phyloP scores from a whole-genome alignment of 2,329 filamentous ascomycete genomes.

The Neopestalotiopsis sp. region DNA sequence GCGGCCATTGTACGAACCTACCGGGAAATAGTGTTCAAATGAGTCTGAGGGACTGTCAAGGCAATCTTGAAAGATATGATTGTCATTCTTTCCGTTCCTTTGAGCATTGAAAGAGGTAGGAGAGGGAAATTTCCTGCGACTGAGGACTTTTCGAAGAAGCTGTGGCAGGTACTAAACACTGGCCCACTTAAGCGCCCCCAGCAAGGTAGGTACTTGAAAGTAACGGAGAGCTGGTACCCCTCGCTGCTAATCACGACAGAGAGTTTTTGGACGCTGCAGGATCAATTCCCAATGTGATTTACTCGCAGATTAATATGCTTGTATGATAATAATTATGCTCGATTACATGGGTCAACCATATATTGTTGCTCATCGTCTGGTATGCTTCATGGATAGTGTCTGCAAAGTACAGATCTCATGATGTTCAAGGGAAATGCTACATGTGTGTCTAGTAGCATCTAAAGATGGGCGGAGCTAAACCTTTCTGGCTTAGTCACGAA shows the following conservation, averaged over 20 bases:
- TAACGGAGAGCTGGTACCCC: background rate
- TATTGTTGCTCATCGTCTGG: too few species aligned
- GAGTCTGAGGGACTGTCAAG: background rate
- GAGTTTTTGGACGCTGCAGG: too few species aligned
- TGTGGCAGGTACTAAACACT: background rate
- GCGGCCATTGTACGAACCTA: background rate
- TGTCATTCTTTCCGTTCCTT: background rate
- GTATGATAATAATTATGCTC: too few species aligned
- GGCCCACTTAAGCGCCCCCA: background rate
- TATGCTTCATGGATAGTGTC: background rate
- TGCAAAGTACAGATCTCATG: too few species aligned
- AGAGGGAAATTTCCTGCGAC: background rate
- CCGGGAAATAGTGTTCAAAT: background rate
- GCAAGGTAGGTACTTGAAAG: background rate
- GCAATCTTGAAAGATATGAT: background rate
- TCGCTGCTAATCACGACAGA: too few species aligned
- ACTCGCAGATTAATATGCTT: too few species aligned
- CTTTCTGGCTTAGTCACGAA: constrained; percentile 15
- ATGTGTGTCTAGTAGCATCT: background rate
- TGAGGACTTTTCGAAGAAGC: background rate
- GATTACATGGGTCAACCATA: too few species aligned
- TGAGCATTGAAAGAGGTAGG: background rate
- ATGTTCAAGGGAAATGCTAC: too few species aligned
- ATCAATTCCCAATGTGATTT: too few species aligned
- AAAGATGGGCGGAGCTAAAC: background rate